Evolutionary conservation across 257 asterid species (phyloP), one percentile per base, ranked within the genome.

Genomic region (Penstemon newberryi): DNA sequence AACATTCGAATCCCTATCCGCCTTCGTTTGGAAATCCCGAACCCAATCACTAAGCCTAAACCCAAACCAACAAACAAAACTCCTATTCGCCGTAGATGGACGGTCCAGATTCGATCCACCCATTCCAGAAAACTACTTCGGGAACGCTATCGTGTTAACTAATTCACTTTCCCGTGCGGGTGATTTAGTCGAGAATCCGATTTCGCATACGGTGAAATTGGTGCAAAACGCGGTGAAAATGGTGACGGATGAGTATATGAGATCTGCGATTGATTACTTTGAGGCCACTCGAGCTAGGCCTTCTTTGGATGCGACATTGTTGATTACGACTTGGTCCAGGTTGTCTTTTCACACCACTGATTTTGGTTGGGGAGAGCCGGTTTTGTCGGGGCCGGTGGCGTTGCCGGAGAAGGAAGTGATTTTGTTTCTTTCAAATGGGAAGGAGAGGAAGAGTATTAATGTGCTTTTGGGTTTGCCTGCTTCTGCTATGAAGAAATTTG

Each of bases 381-480:
- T 81, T 41, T 19, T 80, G 25, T 83, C 97, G 1, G 95, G 98
- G 13, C 97, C 93, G 0, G 96, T 87, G 42, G 88, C 79, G 3
- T 74, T 92, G 60, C 97, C 96, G 0, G 96, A 89, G 77, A 92
- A 85, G 80, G 98, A 92, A 67, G 97, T 89, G 18, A 82, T 84
- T 41, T 69, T 89, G 65, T 92, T 92, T 52, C 93, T 89, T 11
- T 90, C 96, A 13, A 90, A 87, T 81, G 97, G 95, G 0, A 86
- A 75, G 5, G 89, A 85, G 69, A 87, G 87, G 83, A 92, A 78
- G 70, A 85, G 80, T 60, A 79, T 92, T 2, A 89, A 88, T 70
- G 96, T 92, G 72, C 95, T 92, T 54, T 81, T 92, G 47, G 98
- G 98, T 18, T 81, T 89, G 96, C 97, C 96, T 13, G 83, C 89